Evolutionary conservation across 2,329 filamentous ascomycete genomes (phyloP).

Genomic region (Cytospora paraplurivora): DNA sequence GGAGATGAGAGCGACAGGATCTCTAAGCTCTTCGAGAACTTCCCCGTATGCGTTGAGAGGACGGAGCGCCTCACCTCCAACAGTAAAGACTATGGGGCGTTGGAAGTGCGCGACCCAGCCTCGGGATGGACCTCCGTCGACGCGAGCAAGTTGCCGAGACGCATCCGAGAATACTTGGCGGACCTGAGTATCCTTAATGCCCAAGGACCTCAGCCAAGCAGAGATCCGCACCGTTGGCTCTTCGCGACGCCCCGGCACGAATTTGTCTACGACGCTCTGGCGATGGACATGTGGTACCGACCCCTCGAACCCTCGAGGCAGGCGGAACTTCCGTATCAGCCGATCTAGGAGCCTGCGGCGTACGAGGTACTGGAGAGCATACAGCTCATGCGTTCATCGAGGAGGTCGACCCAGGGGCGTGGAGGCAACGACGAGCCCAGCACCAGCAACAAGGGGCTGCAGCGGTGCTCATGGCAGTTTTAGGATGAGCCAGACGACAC

Average conservation of each 20-base stretch:
- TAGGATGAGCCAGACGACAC: constrained; percentile 17
- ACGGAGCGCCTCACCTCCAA: not conserved
- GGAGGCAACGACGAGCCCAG: not conserved
- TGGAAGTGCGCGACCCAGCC: not conserved
- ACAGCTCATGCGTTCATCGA: not conserved
- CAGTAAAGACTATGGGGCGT: constrained; percentile 6
- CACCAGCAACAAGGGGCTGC: not conserved
- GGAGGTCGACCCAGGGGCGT: not conserved
- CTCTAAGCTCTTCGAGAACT: constrained; percentile 8
- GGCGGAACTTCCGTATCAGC: constrained; percentile 1
- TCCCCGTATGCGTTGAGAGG: constrained; percentile 20
- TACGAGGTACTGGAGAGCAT: not conserved
- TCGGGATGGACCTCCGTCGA: constrained; percentile 10
- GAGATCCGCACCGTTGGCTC: constrained; percentile 19
- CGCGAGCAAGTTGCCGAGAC: not conserved
- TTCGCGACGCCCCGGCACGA: constrained; percentile 16
- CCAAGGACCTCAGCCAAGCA: not conserved
- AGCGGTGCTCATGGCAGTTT: constrained; percentile 15
- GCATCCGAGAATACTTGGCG: constrained; percentile 15
- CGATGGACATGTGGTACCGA: constrained; percentile 14
- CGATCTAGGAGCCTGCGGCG: constrained; percentile 10
- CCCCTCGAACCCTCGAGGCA: not conserved
- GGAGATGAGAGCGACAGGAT: not conserved
- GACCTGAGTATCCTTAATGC: constrained; percentile 8
- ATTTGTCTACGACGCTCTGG: constrained; percentile 14